Percentiles rank a stretch among this genome's conserved stretches.
phyloP scores from a whole-genome alignment of 2,329 filamentous ascomycete genomes.

The Trichoderma koningiopsis region DNA sequence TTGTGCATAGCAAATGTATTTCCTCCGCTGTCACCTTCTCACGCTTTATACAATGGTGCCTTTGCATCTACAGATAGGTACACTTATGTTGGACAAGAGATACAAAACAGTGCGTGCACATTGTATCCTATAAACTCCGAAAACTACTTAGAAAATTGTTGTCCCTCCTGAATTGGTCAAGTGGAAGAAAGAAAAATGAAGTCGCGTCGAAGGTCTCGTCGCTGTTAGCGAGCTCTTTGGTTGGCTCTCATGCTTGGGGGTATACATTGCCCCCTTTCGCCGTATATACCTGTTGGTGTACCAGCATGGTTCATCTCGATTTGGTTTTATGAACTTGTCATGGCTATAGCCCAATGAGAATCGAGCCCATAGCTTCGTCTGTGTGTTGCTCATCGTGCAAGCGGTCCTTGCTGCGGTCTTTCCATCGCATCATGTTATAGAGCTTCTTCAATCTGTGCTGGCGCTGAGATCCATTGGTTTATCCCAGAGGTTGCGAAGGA shows the following conservation, averaged over 20 bases:
- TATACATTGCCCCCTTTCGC: neutral
- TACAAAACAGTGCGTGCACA: slow-evolving; percentile 13
- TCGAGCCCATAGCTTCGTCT: neutral
- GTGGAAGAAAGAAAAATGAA: neutral
- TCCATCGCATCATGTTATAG: neutral
- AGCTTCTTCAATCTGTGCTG: slow-evolving; percentile 39
- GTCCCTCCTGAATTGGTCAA: neutral
- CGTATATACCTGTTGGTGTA: slow-evolving; percentile 1
- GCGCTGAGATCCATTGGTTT: slow-evolving; percentile 60
- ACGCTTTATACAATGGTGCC: slow-evolving; percentile 1
- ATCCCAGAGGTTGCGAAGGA: slow-evolving; percentile 64
- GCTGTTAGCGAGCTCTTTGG: neutral
- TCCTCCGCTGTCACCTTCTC: neutral
- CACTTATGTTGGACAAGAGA: neutral
- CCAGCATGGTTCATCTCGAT: neutral
- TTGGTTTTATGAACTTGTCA: neutral
- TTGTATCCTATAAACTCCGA: slow-evolving; percentile 13
- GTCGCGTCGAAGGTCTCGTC: neutral
- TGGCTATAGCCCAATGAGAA: too few species aligned
- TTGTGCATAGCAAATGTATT: neutral
- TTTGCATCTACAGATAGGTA: slow-evolving; percentile 1
- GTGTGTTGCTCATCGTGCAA: neutral
- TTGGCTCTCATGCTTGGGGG: neutral
- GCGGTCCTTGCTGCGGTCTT: neutral
- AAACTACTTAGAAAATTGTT: neutral